Conservation (phyloP, 768 basidiomycete genomes). For the Lentinula sp. region DNA sequence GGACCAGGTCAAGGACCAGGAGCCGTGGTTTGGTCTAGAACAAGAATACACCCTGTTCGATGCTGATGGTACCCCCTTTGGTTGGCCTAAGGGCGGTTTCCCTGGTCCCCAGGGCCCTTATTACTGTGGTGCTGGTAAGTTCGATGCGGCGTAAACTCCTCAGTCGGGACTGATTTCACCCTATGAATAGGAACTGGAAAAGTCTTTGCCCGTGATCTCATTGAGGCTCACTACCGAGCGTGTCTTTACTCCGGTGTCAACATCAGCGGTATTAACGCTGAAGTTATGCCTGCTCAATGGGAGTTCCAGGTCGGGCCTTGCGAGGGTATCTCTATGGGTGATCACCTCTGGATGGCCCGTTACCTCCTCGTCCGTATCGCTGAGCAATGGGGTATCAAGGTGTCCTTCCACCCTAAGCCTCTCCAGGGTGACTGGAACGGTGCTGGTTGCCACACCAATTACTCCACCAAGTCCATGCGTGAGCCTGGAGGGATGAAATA, state of each 20-base stretch:
- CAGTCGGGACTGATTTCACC: neutral
- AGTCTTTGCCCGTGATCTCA: constrained; percentile 96
- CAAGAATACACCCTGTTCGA: constrained; percentile 99
- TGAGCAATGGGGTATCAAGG: constrained; percentile 96
- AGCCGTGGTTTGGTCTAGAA: constrained; percentile 98
- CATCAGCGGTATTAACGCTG: constrained; percentile 99
- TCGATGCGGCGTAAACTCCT: neutral
- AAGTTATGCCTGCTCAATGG: constrained; percentile 99
- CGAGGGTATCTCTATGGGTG: constrained; percentile 96
- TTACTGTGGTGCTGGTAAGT: constrained; percentile 96
- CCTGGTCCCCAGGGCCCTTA: constrained; percentile 99
- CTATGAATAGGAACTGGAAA: constrained; percentile 76
- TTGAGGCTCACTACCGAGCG: constrained; percentile 98
- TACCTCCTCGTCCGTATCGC: constrained; percentile 94
- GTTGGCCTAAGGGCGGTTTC: constrained; percentile 99
- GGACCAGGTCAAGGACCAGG: constrained; percentile 76
- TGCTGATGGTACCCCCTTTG: constrained; percentile 82
- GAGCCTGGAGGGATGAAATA: constrained; percentile 88
- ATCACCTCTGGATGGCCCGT: constrained; percentile 99
- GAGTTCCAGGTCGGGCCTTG: constrained; percentile 99
- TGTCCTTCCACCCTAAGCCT: constrained; percentile 99
- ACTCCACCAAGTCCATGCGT: constrained; percentile 91
- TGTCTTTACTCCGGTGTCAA: constrained; percentile 94
- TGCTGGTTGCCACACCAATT: constrained; percentile 98
- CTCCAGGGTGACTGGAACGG: constrained; percentile 98